These are phyloP conservation scores for Medakamo hakoo DNA, from an alignment of 139 green algal species.

Conservation along the genomic window DNA sequence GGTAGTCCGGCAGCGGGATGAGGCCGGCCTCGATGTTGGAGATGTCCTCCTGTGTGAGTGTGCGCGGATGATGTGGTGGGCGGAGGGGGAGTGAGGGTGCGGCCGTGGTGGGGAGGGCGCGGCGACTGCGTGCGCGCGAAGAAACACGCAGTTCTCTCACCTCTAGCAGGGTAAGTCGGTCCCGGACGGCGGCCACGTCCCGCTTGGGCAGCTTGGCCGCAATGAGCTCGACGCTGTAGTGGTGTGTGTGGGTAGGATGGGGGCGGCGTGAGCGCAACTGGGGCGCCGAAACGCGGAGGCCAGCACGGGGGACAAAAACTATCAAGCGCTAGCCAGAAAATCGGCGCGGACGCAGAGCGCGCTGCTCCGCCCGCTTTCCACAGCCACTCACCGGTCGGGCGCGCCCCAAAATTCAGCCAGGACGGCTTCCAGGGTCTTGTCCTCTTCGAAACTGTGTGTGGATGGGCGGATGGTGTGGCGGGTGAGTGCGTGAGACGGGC, in stretches of 20 bases:
- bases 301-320: no score
- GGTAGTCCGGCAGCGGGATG: constrained; percentile 41
- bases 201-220: constrained; percentile 7
- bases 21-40: constrained; percentile 37
- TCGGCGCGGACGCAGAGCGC: neutral
- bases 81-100: neutral
- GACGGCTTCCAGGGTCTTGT: constrained; percentile 25
- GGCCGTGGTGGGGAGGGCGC: neutral
- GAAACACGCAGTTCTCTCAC: constrained; percentile 2
- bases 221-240: constrained; percentile 1
- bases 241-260: neutral
- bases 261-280: no score
- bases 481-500: neutral
- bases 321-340: constrained; percentile 4
- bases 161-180: constrained; percentile 24
- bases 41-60: constrained; percentile 31
- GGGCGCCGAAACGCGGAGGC: no score
- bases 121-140: neutral
- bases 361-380: neutral
- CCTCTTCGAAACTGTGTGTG: constrained; percentile 33
- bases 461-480: neutral
- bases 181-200: constrained; percentile 16
- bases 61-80: neutral
- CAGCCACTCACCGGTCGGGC: constrained; percentile 11
- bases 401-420: constrained; percentile 26